Evolutionary conservation across 2,329 filamentous ascomycete genomes (phyloP).

Genomic region (Aspergillus sp.): DNA sequence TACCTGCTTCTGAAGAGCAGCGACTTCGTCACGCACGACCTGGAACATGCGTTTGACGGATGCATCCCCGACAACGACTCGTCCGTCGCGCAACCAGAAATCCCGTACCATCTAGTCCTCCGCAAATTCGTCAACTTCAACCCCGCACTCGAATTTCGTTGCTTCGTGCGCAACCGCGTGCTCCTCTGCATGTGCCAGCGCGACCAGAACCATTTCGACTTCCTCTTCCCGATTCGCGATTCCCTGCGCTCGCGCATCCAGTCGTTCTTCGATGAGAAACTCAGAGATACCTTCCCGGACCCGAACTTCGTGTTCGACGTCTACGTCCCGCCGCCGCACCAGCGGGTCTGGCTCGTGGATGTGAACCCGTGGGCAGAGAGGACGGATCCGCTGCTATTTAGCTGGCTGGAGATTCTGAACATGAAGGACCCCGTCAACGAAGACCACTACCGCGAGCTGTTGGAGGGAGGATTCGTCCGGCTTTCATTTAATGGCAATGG

Average conservation of each 20-base stretch:
- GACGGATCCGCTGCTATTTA: slow-evolving; percentile 82
- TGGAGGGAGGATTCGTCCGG: slow-evolving; percentile 26
- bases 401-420: slow-evolving; percentile 76
- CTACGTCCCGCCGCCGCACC: slow-evolving; percentile 69
- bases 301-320: slow-evolving; percentile 82
- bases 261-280: slow-evolving; percentile 64
- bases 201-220: slow-evolving; percentile 83
- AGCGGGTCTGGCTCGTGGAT: slow-evolving; percentile 76
- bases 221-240: slow-evolving; percentile 59
- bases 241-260: slow-evolving; percentile 60
- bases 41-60: slow-evolving; percentile 86
- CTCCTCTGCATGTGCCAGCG: slow-evolving; percentile 80
- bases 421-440: slow-evolving; percentile 45
- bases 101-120: slow-evolving; percentile 72
- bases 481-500: slow-evolving; percentile 21
- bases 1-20: slow-evolving; percentile 92
- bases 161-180: slow-evolving; percentile 76
- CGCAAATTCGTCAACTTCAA: slow-evolving; percentile 83
- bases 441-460: slow-evolving; percentile 12
- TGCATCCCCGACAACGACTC: slow-evolving; percentile 38
- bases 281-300: slow-evolving; percentile 74
- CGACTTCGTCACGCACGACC: slow-evolving; percentile 86
- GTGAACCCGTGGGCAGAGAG: slow-evolving; percentile 89
- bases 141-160: slow-evolving; percentile 86
- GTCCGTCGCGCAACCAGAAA: slow-evolving; percentile 27